Percentiles rank a stretch among this genome's conserved stretches.
These are phyloP conservation scores for Pythium myriotylum DNA, from an alignment of 352 stramenopile genomes.

Conservation along the genomic window DNA sequence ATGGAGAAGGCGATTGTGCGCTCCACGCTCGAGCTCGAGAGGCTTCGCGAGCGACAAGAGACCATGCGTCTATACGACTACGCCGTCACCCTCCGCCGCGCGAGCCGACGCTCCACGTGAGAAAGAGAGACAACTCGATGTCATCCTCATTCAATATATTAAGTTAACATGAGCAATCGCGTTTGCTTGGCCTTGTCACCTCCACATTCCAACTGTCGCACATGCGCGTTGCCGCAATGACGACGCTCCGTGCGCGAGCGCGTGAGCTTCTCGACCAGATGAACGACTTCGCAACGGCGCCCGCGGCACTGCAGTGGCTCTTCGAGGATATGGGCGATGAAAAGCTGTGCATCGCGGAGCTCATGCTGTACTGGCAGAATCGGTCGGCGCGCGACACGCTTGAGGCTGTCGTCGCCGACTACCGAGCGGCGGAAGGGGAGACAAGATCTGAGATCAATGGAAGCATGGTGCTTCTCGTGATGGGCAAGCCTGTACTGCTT, in stretches of 20 bases:
- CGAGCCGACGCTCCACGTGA: neutral
- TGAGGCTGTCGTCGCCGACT: slow-evolving; percentile 38
- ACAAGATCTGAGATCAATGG: slow-evolving; percentile 4
- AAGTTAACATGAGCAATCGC: slow-evolving; percentile 23
- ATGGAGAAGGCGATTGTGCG: neutral
- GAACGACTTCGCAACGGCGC: slow-evolving; percentile 59
- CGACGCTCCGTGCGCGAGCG: slow-evolving; percentile 23
- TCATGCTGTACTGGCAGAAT: slow-evolving; percentile 28
- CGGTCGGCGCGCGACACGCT: slow-evolving; percentile 3
- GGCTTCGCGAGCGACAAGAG: neutral
- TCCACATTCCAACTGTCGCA: too few relatives aligned
- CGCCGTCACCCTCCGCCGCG: neutral
- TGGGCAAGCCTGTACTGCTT: slow-evolving; percentile 79
- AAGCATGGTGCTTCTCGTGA: slow-evolving; percentile 50
- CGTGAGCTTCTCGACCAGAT: slow-evolving; percentile 52
- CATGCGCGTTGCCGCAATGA: too few relatives aligned
- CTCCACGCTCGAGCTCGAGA: neutral
- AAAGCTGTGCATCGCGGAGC: slow-evolving; percentile 15
- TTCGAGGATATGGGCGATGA: slow-evolving; percentile 32
- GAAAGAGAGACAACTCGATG: neutral
- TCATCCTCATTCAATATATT: slow-evolving; percentile 20
- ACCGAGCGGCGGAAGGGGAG: slow-evolving; percentile 24
- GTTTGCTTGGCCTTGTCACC: too few relatives aligned
- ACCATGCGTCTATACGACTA: slow-evolving; percentile 15
- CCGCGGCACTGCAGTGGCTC: slow-evolving; percentile 45